Conservation (phyloP, 495 filamentous ascomycete species). For the Apodospora peruviana region DNA sequence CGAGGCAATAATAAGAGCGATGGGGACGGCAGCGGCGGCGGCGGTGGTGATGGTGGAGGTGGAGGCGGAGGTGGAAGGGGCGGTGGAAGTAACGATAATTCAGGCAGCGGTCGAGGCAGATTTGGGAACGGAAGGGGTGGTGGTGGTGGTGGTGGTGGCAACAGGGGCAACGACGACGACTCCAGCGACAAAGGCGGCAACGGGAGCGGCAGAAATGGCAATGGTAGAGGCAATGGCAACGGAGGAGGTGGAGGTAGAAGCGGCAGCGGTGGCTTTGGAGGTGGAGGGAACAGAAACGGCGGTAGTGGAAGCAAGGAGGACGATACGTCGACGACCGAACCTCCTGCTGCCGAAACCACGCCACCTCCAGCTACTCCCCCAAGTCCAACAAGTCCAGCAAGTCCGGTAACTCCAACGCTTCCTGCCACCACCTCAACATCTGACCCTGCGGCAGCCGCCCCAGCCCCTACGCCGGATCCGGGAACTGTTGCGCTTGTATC, state of each 20-base stretch:
- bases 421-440: not conserved
- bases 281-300: constrained; percentile 7
- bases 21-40: not conserved
- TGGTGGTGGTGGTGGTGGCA: constrained; percentile 1
- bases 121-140: not conserved
- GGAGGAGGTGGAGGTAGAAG: constrained; percentile 7
- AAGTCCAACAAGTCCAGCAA: not conserved
- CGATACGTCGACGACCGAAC: not conserved
- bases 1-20: constrained; percentile 5
- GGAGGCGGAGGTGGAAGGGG: constrained; percentile 1
- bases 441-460: constrained; percentile 1
- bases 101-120: not conserved
- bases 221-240: constrained; percentile 12
- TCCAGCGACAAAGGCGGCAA: constrained; percentile 11
- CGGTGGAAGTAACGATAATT: not conserved
- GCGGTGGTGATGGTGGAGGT: not conserved
- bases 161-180: constrained; percentile 7
- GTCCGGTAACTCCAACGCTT: not conserved
- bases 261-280: constrained; percentile 4
- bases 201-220: constrained; percentile 9
- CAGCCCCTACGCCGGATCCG: not conserved
- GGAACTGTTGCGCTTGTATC: constrained; percentile 7
- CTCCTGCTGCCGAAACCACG: not conserved
- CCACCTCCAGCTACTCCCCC: not conserved
- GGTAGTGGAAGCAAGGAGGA: not conserved